Percentiles rank a stretch among this genome's conserved stretches.
phyloP scores from a whole-genome alignment of 2,329 filamentous ascomycete species.

The Aspergillus transmontanensis region DNA sequence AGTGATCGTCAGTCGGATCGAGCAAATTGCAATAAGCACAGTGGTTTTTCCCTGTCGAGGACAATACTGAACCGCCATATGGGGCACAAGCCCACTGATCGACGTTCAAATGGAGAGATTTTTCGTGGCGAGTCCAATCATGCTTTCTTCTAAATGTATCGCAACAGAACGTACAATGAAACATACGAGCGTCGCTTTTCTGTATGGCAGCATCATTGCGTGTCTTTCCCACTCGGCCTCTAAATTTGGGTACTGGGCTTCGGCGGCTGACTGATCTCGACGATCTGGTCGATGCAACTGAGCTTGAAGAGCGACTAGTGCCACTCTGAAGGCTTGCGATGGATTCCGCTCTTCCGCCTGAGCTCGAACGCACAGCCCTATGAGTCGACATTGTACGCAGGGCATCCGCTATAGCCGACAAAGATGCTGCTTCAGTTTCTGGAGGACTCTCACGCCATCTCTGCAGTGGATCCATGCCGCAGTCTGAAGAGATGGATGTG shows the following conservation, averaged over 20 bases:
- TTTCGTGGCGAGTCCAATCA: slow-evolving; percentile 17
- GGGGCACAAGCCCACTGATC: slow-evolving; percentile 15
- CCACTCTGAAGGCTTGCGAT: background rate
- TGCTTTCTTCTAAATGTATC: slow-evolving; percentile 13
- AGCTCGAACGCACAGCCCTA: background rate
- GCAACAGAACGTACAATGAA: slow-evolving; percentile 18
- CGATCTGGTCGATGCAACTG: background rate
- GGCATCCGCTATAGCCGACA: background rate
- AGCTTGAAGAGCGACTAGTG: background rate
- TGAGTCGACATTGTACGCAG: background rate
- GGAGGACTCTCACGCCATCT: background rate
- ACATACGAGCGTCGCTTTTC: background rate
- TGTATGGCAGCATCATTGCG: background rate
- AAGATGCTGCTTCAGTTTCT: background rate
- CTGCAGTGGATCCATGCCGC: background rate
- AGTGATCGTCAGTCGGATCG: slow-evolving; percentile 11
- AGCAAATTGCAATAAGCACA: slow-evolving; percentile 13
- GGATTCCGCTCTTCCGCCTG: background rate
- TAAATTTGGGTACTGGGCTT: background rate
- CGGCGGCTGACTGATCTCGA: background rate
- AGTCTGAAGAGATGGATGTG: background rate
- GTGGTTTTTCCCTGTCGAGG: slow-evolving; percentile 2
- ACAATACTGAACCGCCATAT: slow-evolving; percentile 2
- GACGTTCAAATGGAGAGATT: slow-evolving; percentile 15
- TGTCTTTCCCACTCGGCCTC: background rate